Evolutionary conservation across 768 basidiomycete species (phyloP), one percentile per base, ranked within the genome.

Genomic region (Tulasnella sp.): DNA sequence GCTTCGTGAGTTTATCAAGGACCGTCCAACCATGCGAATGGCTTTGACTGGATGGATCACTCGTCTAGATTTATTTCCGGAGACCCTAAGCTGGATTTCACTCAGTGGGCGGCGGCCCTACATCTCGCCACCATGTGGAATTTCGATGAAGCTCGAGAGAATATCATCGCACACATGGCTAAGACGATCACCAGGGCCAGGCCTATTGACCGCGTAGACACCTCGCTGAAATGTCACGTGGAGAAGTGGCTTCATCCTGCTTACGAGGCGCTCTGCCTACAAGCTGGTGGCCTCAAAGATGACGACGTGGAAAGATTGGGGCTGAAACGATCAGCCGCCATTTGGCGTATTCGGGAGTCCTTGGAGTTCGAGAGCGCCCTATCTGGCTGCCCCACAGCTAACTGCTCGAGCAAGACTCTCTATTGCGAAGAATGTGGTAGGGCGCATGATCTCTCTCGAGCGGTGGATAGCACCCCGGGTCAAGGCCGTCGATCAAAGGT

Each of bases 41-140:
- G 19, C 35, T 32, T 35, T 64, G 12, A 64, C 29, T 9, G 8
- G 47, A 5, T 47, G 32, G 22, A 1, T 32, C 12, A 29, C 19
- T 22, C 3, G 3, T 52, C 14, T 22, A 35, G 40, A 8, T 47
- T 44, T 44, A 29, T 44, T 16, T 17, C 44, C 34, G 22, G 39
- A 22, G 42, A 59, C 35, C 68, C 44, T 3, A 2, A 16, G 2
- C 47, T 69, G 12, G 47, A 40, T 5, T 44, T 69, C 17, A 14
- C 44, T 11, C 68, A 69, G 37, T 71, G 70, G 70, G n/a, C 52
- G 11, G 52, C 70, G n/a, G 37, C 36, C n/a, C 59, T 71, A 5
- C 59, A 71, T 35, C 70, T 71, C 12, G 70, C 70, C 5, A 71
- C 70, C 5, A 71, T 71, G 70, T 71, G 70, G 70, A n/a, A 62